Evolutionary conservation across 257 asterid genomes (phyloP).

Genomic region (Nicotiana paniculata): DNA sequence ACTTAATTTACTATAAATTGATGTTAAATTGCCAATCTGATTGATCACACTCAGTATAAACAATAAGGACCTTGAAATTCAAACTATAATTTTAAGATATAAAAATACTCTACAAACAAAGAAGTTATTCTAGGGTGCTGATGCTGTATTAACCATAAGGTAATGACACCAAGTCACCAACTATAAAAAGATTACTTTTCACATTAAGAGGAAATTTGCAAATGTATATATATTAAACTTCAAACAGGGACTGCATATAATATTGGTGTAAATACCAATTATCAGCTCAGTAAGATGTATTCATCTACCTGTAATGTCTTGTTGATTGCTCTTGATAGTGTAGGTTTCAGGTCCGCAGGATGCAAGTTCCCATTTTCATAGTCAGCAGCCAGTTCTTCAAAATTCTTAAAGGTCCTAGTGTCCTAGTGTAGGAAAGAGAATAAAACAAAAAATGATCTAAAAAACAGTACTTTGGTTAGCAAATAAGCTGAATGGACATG

Average conservation of each 20-base stretch:
- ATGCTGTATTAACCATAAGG: neutral
- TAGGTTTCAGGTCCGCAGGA: conserved; percentile 86
- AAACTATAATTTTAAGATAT: neutral
- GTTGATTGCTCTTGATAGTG: conserved; percentile 70
- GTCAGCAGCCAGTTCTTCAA: conserved; percentile 53
- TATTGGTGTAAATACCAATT: neutral
- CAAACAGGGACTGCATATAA: neutral
- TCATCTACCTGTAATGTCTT: conserved; percentile 56
- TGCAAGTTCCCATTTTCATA: conserved; percentile 79
- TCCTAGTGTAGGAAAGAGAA: conserved; percentile 31
- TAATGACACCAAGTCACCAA: neutral
- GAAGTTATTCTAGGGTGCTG: neutral
- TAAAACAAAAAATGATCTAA: neutral
- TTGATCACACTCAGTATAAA: neutral
- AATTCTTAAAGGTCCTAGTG: conserved; percentile 53
- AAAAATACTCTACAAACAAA: neutral
- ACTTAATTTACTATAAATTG: neutral
- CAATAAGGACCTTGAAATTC: neutral
- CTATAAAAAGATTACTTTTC: neutral
- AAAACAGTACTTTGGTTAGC: neutral
- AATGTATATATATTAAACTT: neutral
- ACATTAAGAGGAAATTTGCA: neutral
- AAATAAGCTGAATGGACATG: neutral
- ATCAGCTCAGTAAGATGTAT: neutral
- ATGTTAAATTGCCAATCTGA: neutral